A percentile compares a stretch with the other conserved stretches of the same genome.
Conservation (phyloP, 441 rosid genomes). For the Francoa sonchifolia region DNA sequence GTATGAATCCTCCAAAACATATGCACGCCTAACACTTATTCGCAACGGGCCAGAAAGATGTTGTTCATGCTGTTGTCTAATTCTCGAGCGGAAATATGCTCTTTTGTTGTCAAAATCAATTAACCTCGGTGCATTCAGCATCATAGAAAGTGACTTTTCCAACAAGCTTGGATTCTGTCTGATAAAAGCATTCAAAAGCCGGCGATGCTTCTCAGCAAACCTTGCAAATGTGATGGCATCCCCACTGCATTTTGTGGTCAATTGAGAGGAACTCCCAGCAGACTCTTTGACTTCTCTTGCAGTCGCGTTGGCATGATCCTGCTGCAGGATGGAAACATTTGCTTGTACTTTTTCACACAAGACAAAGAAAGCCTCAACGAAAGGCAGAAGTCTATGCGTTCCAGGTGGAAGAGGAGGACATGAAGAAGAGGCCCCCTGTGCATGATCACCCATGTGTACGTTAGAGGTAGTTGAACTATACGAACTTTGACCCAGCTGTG, state of each 20-base stretch:
- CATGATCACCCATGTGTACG: conserved; percentile 45
- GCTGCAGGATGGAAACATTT: conserved; percentile 38
- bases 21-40: conserved; percentile 81
- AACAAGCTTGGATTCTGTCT: conserved; percentile 79
- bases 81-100: conserved; percentile 85
- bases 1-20: conserved; percentile 95
- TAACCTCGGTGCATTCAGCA: conserved; percentile 89
- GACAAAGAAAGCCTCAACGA: conserved; percentile 93
- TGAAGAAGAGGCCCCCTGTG: conserved; percentile 36
- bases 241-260: conserved; percentile 19
- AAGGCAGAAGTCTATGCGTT: conserved; percentile 85
- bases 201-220: conserved; percentile 93
- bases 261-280: conserved; percentile 35
- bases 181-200: conserved; percentile 82
- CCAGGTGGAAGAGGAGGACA: conserved; percentile 79
- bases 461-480: conserved; percentile 26
- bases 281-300: conserved; percentile 82
- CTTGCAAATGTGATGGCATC: conserved; percentile 66
- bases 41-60: conserved; percentile 84
- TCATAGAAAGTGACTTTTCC: conserved; percentile 85
- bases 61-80: conserved; percentile 85
- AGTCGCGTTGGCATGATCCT: conserved; percentile 53
- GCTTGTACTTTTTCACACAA: conserved; percentile 86
- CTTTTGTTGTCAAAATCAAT: conserved; percentile 97
- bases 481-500: conserved; percentile 60